A percentile compares a stretch with the other conserved stretches of the same genome.
These are phyloP conservation scores for Acacia crassicarpa DNA, from an alignment of 306 rosid genomes.

Conservation along the genomic window DNA sequence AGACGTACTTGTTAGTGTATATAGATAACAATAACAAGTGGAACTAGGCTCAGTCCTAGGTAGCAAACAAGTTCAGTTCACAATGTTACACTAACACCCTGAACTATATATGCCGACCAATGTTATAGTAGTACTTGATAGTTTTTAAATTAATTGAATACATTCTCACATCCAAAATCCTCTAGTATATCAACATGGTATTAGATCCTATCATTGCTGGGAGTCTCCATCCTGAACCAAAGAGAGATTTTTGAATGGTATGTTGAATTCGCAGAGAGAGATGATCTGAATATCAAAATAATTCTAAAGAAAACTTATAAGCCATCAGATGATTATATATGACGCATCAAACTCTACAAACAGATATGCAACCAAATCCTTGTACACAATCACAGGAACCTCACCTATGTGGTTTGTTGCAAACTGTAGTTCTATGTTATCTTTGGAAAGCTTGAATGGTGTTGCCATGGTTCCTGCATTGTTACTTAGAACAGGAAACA, in stretches of 20 bases:
- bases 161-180: not conserved
- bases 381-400: not conserved
- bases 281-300: not conserved
- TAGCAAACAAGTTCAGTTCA: not conserved
- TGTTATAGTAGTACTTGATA: too few relatives aligned
- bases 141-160: not conserved
- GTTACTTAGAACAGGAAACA: slow-evolving; percentile 47
- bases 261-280: not conserved
- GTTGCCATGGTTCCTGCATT: slow-evolving; percentile 85
- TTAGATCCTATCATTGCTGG: not conserved
- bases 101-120: not conserved
- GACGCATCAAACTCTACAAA: not conserved
- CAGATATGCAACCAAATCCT: not conserved
- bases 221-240: not conserved
- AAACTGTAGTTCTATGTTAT: slow-evolving; percentile 73
- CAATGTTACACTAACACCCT: not conserved
- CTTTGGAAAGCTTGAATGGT: slow-evolving; percentile 69
- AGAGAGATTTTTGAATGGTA: not conserved
- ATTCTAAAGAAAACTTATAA: not conserved
- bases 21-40: not conserved
- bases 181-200: not conserved
- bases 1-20: not conserved
- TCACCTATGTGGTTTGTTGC: slow-evolving; percentile 76
- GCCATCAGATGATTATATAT: not conserved
- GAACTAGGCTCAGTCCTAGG: not conserved